Conservation (phyloP, 108 stramenopile species). For the Stephanodiscus minutulus region DNA sequence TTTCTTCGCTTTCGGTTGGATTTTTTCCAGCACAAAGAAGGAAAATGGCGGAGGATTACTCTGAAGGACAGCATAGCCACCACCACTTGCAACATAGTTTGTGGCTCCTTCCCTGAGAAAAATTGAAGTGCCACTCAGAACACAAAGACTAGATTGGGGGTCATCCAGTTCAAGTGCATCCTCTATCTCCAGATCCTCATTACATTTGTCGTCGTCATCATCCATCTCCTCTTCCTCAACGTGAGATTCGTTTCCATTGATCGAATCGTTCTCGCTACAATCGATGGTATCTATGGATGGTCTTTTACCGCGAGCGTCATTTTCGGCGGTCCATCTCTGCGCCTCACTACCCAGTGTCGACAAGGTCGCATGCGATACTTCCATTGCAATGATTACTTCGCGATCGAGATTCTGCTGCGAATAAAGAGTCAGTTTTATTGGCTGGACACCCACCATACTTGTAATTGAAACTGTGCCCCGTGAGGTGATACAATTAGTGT, state of each 20-base stretch:
- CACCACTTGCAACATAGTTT: conserved; percentile 64
- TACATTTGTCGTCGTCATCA: conserved; percentile 22
- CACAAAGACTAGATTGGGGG: conserved; percentile 60
- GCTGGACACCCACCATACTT: conserved; percentile 68
- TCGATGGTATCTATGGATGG: neutral
- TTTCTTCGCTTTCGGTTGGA: conserved; percentile 29
- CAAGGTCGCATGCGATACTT: conserved; percentile 37
- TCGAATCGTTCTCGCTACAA: conserved; percentile 8
- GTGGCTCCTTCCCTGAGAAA: conserved; percentile 55
- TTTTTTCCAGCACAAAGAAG: conserved; percentile 63
- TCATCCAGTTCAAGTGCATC: conserved; percentile 55
- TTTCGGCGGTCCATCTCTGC: conserved; percentile 21
- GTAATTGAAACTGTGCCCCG: conserved; percentile 51
- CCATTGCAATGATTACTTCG: conserved; percentile 45
- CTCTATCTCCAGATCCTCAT: conserved; percentile 42
- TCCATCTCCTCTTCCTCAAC: conserved; percentile 11
- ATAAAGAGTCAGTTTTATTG: conserved; percentile 75
- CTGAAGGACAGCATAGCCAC: conserved; percentile 80
- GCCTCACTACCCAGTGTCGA: conserved; percentile 32
- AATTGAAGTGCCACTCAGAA: conserved; percentile 65
- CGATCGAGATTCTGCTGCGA: conserved; percentile 48
- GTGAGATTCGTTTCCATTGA: conserved; percentile 14
- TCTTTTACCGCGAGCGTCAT: neutral
- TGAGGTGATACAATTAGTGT: conserved; percentile 52
- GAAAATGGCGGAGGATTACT: conserved; percentile 37